phyloP scores from a whole-genome alignment of 805 yeast genomes.

The Candida xiaguanensis region DNA sequence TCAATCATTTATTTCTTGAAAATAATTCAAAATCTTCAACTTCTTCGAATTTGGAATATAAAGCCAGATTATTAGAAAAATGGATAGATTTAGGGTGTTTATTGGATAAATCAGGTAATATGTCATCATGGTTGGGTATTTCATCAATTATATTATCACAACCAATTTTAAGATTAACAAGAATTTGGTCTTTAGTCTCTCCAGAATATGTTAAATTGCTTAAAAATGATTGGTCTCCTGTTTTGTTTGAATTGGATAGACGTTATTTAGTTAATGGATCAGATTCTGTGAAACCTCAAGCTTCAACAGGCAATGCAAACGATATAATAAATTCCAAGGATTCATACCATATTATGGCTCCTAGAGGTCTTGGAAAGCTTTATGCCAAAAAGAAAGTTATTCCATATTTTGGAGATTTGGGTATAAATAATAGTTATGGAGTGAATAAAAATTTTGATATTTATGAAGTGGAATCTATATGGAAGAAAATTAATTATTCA shows the following conservation, averaged over 20 bases:
- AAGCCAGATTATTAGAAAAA: constrained; percentile 66
- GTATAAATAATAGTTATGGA: constrained; percentile 39
- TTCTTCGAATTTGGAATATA: constrained; percentile 28
- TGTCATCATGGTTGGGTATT: constrained; percentile 92
- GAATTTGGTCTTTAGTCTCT: constrained; percentile 73
- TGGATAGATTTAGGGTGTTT: constrained; percentile 85
- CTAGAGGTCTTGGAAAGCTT: constrained; percentile 77
- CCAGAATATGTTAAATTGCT: constrained; percentile 55
- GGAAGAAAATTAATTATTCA: constrained; percentile 66
- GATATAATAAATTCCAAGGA: constrained; percentile 21
- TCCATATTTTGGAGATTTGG: constrained; percentile 87
- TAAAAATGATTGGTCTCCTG: constrained; percentile 87
- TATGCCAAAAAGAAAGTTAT: constrained; percentile 76
- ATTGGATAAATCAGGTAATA: constrained; percentile 79
- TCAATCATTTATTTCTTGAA: constrained; percentile 65
- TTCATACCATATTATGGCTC: constrained; percentile 73
- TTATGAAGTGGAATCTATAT: constrained; percentile 58
- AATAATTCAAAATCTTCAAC: constrained; percentile 14
- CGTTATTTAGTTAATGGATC: constrained; percentile 49
- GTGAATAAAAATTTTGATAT: constrained; percentile 24
- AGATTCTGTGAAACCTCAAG: constrained; percentile 4
- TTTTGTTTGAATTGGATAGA: constrained; percentile 82
- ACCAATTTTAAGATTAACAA: constrained; percentile 70
- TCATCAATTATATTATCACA: constrained; percentile 79
- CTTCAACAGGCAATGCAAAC: constrained; percentile 15